Conservation (phyloP, 352 stramenopile species). For the Pythium angustatum region DNA sequence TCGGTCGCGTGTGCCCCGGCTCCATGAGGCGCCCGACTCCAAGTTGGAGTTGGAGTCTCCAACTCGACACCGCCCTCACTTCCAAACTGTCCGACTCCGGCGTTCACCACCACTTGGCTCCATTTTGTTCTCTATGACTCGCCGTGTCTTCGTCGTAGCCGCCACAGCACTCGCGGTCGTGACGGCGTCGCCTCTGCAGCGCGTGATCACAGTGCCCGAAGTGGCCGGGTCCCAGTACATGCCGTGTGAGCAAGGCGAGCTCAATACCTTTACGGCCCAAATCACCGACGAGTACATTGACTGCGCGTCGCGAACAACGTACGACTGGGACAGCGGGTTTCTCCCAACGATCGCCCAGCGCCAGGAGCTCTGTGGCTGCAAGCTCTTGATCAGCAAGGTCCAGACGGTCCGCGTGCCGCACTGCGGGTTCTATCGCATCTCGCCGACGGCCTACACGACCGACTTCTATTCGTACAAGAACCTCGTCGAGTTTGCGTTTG, state of each 20-base stretch:
- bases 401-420: not conserved
- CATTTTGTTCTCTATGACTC: not conserved
- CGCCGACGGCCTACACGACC: not conserved
- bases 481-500: not conserved
- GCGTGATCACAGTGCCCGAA: not conserved
- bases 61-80: not conserved
- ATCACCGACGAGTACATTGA: not conserved
- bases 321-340: slow-evolving; percentile 1
- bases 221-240: not conserved
- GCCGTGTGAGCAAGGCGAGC: not conserved
- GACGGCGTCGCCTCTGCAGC: not conserved
- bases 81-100: too few relatives aligned
- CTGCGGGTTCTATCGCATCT: slow-evolving; percentile 1
- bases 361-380: slow-evolving; percentile 1
- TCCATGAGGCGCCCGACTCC: not conserved
- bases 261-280: not conserved
- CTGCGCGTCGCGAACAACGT: not conserved
- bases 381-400: not conserved
- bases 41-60: not conserved
- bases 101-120: not conserved
- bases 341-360: not conserved
- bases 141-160: not conserved
- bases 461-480: slow-evolving; percentile 10
- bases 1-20: not conserved
- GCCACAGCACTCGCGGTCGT: not conserved